A percentile compares a stretch with the other conserved stretches of the same genome.
Evolutionary conservation across 164 flowering plant species (phyloP).

Genomic region (Stephania cephalantha): DNA sequence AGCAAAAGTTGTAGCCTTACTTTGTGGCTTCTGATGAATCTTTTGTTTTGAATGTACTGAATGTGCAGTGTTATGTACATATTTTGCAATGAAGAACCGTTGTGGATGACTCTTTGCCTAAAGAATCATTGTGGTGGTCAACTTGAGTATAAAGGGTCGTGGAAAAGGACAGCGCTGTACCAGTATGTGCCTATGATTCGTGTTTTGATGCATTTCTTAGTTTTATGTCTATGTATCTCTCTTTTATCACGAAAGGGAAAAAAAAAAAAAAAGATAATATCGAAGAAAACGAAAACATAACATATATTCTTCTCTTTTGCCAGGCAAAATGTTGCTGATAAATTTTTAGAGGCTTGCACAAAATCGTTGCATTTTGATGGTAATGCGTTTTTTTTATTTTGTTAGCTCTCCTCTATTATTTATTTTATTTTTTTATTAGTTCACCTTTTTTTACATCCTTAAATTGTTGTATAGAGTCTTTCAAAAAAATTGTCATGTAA

Average conservation of each 20-base stretch:
- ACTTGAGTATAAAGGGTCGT: conserved; percentile 73
- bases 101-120: conserved; percentile 86
- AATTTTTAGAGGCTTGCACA: conserved; percentile 22
- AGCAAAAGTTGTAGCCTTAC: too few relatives aligned
- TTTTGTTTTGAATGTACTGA: not conserved
- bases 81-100: conserved; percentile 91
- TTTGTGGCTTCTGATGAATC: not conserved
- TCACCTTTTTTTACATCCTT: not conserved
- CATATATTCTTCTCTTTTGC: conserved; percentile 1
- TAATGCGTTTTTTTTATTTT: conserved; percentile 20
- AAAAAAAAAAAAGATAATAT: not conserved
- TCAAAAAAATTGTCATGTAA: too few relatives aligned
- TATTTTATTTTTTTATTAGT: not conserved
- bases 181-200: conserved; percentile 37
- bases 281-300: not conserved
- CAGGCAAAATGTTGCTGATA: conserved; percentile 39
- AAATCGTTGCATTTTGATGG: conserved; percentile 65
- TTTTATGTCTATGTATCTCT: not conserved
- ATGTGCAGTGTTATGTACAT: conserved; percentile 83
- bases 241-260: not conserved
- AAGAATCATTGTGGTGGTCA: conserved; percentile 34
- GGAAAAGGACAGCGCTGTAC: conserved; percentile 72
- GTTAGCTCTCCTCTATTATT: not conserved
- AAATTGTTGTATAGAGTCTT: not conserved
- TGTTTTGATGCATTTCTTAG: not conserved